phyloP scores from a whole-genome alignment of 257 asterid genomes.

The Scutellaria baicalensis region DNA sequence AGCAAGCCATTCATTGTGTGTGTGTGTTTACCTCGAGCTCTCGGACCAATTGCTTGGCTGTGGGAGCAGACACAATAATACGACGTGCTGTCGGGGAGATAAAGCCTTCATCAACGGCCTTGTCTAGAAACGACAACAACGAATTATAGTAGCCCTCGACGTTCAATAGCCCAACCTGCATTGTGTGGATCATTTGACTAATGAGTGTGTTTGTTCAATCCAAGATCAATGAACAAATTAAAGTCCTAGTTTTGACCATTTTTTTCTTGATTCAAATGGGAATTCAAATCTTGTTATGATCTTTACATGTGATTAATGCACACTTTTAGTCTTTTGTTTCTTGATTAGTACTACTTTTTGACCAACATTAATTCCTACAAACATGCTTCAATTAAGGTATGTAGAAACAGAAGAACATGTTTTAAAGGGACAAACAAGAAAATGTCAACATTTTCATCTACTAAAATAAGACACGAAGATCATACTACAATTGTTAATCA shows the following conservation, averaged over 20 bases:
- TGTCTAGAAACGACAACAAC: slow-evolving; percentile 28
- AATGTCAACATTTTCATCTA: slow-evolving; percentile 2
- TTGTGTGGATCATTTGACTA: not conserved
- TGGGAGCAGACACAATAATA: slow-evolving; percentile 89
- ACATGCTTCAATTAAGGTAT: not conserved
- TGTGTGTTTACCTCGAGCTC: slow-evolving; percentile 56
- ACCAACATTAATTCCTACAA: slow-evolving; percentile 13
- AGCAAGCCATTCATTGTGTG: not conserved
- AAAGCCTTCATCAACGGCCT: slow-evolving; percentile 97
- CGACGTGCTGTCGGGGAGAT: slow-evolving; percentile 83
- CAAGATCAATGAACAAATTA: not conserved
- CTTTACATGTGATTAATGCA: slow-evolving; percentile 14
- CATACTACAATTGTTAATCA: not conserved
- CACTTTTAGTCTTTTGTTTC: not conserved
- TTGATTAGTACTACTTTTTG: slow-evolving; percentile 8
- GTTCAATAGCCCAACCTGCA: slow-evolving; percentile 85
- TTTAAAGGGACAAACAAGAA: not conserved
- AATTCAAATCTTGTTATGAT: slow-evolving; percentile 12
- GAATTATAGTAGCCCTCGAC: slow-evolving; percentile 94
- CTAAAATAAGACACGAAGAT: not conserved
- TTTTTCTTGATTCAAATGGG: not conserved
- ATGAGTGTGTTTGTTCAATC: not conserved
- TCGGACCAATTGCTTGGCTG: slow-evolving; percentile 42
- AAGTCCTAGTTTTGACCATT: slow-evolving; percentile 8
- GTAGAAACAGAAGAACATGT: not conserved